Evolutionary conservation across 2,329 filamentous ascomycete species (phyloP).

Genomic region (Ophiostoma ulmi): DNA sequence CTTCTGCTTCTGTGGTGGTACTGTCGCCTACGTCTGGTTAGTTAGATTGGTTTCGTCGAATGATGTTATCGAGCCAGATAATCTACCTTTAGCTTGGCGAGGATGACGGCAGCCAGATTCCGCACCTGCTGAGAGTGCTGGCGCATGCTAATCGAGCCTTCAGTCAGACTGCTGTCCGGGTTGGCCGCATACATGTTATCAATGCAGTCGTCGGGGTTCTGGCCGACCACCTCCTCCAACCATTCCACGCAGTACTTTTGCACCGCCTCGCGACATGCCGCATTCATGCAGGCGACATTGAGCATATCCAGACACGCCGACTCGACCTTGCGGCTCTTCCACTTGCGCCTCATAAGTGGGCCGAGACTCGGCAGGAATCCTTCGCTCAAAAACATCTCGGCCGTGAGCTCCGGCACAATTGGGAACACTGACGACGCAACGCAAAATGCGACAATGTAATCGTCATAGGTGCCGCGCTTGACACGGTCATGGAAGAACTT

Average conservation of each 20-base stretch:
- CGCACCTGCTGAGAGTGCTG: constrained; percentile 58
- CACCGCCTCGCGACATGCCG: constrained; percentile 74
- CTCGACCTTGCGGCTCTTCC: constrained; percentile 81
- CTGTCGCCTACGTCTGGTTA: constrained; percentile 49
- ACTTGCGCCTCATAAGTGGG: constrained; percentile 69
- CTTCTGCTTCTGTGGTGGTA: constrained; percentile 41
- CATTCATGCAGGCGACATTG: constrained; percentile 84
- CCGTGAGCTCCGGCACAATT: constrained; percentile 68
- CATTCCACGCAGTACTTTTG: constrained; percentile 79
- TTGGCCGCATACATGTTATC: constrained; percentile 46
- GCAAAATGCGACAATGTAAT: constrained; percentile 87
- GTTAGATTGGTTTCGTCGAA: constrained; percentile 38
- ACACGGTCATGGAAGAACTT: constrained; percentile 71
- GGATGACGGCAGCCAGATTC: constrained; percentile 65
- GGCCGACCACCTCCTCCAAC: constrained; percentile 77
- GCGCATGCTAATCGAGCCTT: constrained; percentile 55
- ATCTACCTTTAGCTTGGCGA: constrained; percentile 69
- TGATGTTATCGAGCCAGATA: background rate
- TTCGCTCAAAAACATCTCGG: constrained; percentile 78
- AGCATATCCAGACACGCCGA: constrained; percentile 82
- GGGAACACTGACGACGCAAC: constrained; percentile 87
- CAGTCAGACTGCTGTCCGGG: constrained; percentile 49
- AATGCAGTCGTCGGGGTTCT: constrained; percentile 56
- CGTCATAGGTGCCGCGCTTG: constrained; percentile 71
- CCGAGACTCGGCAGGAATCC: constrained; percentile 76